These are phyloP conservation scores for Aspergillus taichungensis DNA, from an alignment of 495 filamentous ascomycete species.

Conservation along the genomic window DNA sequence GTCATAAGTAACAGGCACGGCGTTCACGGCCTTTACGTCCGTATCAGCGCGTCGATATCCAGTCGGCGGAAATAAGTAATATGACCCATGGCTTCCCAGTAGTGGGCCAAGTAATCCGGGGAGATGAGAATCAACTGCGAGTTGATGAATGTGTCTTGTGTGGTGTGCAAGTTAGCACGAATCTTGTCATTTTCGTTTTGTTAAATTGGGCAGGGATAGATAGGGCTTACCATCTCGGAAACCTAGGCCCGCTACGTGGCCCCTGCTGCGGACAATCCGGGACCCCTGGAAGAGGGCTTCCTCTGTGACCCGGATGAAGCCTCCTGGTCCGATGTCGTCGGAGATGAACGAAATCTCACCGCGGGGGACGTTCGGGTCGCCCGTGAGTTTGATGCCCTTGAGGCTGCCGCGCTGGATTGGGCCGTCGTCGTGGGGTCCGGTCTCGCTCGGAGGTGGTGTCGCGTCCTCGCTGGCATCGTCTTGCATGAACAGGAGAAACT, in stretches of 20 bases:
- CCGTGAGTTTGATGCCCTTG: constrained; percentile 82
- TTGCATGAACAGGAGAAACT: constrained; percentile 76
- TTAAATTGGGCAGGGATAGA: too few relatives aligned
- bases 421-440: constrained; percentile 4
- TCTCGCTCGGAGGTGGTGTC: not conserved
- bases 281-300: constrained; percentile 65
- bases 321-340: constrained; percentile 60
- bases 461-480: constrained; percentile 29
- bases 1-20: too few relatives aligned
- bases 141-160: constrained; percentile 60
- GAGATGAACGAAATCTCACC: constrained; percentile 75
- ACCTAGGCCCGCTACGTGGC: constrained; percentile 64
- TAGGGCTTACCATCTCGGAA: constrained; percentile 59
- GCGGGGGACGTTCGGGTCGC: constrained; percentile 79
- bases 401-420: constrained; percentile 44
- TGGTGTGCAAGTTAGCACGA: not conserved
- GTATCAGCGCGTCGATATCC: constrained; percentile 65
- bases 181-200: too few relatives aligned
- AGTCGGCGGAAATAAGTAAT: constrained; percentile 76
- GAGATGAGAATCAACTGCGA: constrained; percentile 73
- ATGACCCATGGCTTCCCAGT: constrained; percentile 72
- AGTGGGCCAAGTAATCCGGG: constrained; percentile 67
- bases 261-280: constrained; percentile 63
- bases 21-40: constrained; percentile 33
- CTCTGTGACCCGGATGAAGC: constrained; percentile 50